Percentiles rank a stretch among this genome's conserved stretches.
phyloP scores from a whole-genome alignment of 2,329 filamentous ascomycete species.

The Trichoderma sp. region DNA sequence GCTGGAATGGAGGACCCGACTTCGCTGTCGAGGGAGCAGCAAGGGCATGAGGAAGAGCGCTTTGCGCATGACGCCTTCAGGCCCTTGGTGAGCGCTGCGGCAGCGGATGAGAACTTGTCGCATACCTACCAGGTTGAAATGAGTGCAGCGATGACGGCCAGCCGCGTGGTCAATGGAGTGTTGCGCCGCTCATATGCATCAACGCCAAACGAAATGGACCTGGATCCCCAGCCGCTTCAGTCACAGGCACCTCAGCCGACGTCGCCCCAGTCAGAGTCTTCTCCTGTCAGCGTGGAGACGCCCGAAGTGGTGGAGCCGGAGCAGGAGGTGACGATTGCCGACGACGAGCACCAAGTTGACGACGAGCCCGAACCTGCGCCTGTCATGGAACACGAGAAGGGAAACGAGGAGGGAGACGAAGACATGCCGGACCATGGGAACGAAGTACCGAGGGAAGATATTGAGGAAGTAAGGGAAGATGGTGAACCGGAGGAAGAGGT shows the following conservation, averaged over 20 bases:
- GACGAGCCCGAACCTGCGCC: neutral
- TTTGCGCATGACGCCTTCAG: neutral
- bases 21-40: neutral
- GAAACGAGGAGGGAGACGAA: neutral
- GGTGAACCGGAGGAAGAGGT: neutral
- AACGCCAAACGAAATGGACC: neutral
- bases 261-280: conserved; percentile 11
- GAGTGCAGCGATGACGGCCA: conserved; percentile 12
- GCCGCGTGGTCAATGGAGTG: neutral
- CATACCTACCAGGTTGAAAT: neutral
- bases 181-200: neutral
- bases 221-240: conserved; percentile 8
- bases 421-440: neutral
- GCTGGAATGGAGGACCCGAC: conserved; percentile 5
- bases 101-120: neutral
- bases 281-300: conserved; percentile 1
- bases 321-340: neutral
- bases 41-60: neutral
- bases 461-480: neutral
- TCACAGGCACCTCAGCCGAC: conserved; percentile 15
- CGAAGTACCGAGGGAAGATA: neutral
- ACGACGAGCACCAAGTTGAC: neutral
- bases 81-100: neutral
- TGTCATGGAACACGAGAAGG: neutral
- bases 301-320: neutral